Conservation (phyloP, 208 protist genomes). For the Wallacemonas collosoma region DNA sequence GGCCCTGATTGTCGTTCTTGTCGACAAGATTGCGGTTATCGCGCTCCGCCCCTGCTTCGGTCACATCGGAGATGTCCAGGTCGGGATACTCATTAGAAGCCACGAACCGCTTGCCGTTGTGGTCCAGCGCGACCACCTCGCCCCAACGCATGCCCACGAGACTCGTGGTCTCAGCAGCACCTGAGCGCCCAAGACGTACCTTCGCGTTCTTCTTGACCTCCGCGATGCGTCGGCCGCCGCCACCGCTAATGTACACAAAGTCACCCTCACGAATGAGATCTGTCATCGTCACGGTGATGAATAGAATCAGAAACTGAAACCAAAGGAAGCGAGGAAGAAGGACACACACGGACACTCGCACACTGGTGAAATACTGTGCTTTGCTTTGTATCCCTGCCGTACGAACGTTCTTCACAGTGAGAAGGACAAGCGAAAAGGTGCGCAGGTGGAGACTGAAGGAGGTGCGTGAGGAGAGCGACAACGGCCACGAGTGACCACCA, state of each 20-base stretch:
- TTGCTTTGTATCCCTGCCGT: no score
- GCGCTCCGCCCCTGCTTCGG: slow-evolving; percentile 28
- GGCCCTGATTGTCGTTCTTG: slow-evolving; percentile 78
- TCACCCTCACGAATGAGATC: slow-evolving; percentile 69
- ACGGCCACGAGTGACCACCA: no score
- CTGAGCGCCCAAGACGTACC: slow-evolving; percentile 70
- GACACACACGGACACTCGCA: no score
- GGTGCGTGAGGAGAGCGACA: no score
- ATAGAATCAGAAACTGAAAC: slow-evolving; percentile 17
- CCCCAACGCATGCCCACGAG: slow-evolving; percentile 84
- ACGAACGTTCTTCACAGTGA: no score
- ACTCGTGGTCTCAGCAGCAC: slow-evolving; percentile 56
- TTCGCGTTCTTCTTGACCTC: slow-evolving; percentile 55
- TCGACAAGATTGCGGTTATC: slow-evolving; percentile 88
- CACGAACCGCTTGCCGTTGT: slow-evolving; percentile 53
- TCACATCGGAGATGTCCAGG: slow-evolving; percentile 74
- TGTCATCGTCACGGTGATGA: slow-evolving; percentile 22
- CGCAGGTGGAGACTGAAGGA: no score
- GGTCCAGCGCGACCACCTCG: slow-evolving; percentile 71
- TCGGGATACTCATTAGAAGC: slow-evolving; percentile 82
- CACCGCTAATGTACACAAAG: slow-evolving; percentile 84
- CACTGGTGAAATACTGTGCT: no score
- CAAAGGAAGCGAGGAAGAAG: not conserved
- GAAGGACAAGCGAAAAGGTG: no score
- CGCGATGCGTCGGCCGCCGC: slow-evolving; percentile 66